Base-by-base conservation (phyloP, 768 basidiomycete species). In the Calvatia gigantea region DNA sequence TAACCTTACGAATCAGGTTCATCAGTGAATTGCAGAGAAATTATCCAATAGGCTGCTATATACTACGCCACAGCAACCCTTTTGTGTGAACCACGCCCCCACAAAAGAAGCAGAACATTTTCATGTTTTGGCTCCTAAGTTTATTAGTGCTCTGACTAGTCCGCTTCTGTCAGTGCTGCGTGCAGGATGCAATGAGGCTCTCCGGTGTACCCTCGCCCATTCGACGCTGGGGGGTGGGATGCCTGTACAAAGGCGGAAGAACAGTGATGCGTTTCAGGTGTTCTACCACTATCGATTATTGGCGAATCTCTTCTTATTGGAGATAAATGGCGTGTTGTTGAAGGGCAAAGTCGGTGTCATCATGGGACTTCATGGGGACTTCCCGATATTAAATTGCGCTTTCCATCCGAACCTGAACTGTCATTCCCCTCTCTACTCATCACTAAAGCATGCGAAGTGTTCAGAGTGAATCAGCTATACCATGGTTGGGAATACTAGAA, bases 101-200 rank as follows among this genome's bases (percentile, higher is more conserved):
- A 17, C 29, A 32, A 35, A 45, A 54, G 52, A 54, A 46, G 43
- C 27, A 45, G 33, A 33, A 54, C 25, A 45, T 12, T 54, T 27
- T 54, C 52, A 54, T 46, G 32, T 51, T 44, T 54, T 54, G 52
- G 43, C 44, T 54, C 44, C 23, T 25, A 14, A 28, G 32, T 45
- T 25, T 21, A 46, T 37, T 45, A 37, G 23, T 46, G 25, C 42
- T 37, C 52, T 25, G 43, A 54, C 43, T 54, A 45, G 19, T 15
- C 19, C 31, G 44, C 12, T 7, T 17, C 9, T 19, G 27, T 41
- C 37, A 14, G 23, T 51, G 44, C 37, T 54, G 44, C 52, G 33
- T 45, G 52, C 52, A 45, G 52, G 52, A 35, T 11, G 14, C 52
- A 44, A 54, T 27, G 52, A 54, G 52, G 52, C 43, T 54, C 42